These are phyloP conservation scores for Taphrina deformans DNA, from an alignment of 1,139 yeast species.

Conservation along the genomic window DNA sequence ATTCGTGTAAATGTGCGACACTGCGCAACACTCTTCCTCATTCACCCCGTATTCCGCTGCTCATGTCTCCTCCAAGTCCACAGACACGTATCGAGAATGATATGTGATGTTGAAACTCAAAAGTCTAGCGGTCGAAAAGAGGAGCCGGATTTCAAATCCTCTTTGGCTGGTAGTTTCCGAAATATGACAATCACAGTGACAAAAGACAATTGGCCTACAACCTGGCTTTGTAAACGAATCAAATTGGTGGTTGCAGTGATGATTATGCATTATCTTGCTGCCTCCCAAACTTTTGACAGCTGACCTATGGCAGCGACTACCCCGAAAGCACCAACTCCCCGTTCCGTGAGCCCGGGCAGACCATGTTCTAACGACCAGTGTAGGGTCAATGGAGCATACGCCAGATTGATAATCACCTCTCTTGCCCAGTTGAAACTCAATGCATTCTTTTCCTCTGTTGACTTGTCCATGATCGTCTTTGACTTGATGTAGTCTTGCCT, in stretches of 20 bases:
- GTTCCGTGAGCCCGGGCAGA: constrained; percentile 41
- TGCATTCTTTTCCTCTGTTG: constrained; percentile 36
- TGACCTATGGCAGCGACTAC: constrained; percentile 44
- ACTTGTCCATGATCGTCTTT: constrained; percentile 30
- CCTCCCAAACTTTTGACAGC: constrained; percentile 30
- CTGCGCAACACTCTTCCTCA: neutral
- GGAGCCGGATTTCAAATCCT: neutral
- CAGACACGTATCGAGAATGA: too few relatives aligned
- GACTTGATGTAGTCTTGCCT: constrained; percentile 22
- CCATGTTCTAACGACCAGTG: constrained; percentile 51
- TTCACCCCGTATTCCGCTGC: too few relatives aligned
- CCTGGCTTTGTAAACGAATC: too few relatives aligned
- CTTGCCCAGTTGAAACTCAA: constrained; percentile 39
- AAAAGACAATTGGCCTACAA: too few relatives aligned
- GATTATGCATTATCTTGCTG: constrained; percentile 11
- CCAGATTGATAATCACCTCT: constrained; percentile 45
- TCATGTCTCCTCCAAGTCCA: too few relatives aligned
- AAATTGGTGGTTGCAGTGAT: too few relatives aligned
- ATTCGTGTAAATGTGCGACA: neutral
- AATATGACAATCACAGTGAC: too few relatives aligned
- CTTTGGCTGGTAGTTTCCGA: too few relatives aligned
- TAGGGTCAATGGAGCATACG: constrained; percentile 49
- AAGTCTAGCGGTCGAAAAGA: neutral
- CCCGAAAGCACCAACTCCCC: constrained; percentile 48
- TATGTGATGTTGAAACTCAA: neutral